These are phyloP conservation scores for Apiotrichum mycotoxinovorans DNA, from an alignment of 1,284 basidiomycete species.

Conservation along the genomic window DNA sequence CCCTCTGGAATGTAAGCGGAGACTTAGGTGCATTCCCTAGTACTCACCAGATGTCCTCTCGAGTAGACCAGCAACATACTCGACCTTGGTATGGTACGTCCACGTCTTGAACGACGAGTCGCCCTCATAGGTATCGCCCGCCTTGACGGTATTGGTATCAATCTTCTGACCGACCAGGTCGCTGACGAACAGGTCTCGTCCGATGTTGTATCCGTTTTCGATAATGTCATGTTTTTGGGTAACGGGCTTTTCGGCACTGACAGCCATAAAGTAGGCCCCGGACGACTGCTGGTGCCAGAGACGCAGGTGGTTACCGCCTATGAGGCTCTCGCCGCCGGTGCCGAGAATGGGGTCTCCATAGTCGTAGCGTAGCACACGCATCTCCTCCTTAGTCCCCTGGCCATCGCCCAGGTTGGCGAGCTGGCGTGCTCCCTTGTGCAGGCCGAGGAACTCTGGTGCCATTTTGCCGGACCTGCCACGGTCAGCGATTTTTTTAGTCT, in stretches of 20 bases:
- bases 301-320: constrained; percentile 86
- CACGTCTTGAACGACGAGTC: constrained; percentile 51
- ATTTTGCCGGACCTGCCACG: constrained; percentile 33
- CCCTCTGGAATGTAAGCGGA: constrained; percentile 48
- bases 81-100: constrained; percentile 65
- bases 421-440: constrained; percentile 68
- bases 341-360: constrained; percentile 72
- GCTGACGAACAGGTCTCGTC: constrained; percentile 72
- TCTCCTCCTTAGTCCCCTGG: constrained; percentile 69
- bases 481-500: background rate
- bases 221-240: constrained; percentile 60
- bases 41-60: constrained; percentile 58
- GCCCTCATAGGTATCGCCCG: constrained; percentile 18
- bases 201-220: constrained; percentile 61
- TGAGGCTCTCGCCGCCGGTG: constrained; percentile 75
- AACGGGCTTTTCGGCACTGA: constrained; percentile 68
- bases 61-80: constrained; percentile 66
- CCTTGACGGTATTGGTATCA: constrained; percentile 55
- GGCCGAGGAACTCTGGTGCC: constrained; percentile 72
- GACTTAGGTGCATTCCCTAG: background rate
- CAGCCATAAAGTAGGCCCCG: constrained; percentile 74
- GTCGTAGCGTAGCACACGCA: constrained; percentile 72
- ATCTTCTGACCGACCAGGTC: constrained; percentile 57
- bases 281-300: constrained; percentile 80
- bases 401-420: constrained; percentile 81